Base-by-base conservation (phyloP, 1,284 basidiomycete genomes). In the Rhodotorula glutinis region DNA sequence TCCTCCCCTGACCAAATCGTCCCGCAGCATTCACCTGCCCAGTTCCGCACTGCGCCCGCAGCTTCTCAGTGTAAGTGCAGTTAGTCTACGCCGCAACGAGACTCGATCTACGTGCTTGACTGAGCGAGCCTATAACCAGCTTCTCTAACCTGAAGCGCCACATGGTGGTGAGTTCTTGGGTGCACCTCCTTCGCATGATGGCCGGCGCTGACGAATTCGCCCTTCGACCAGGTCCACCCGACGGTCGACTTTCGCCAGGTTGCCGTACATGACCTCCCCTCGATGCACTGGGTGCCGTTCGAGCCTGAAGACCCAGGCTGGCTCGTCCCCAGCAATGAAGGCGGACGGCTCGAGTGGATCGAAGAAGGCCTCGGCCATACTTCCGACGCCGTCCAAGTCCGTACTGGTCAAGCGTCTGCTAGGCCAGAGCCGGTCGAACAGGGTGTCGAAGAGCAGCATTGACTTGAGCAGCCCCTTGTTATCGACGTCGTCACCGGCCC, bases 91-190 rank as follows among this genome's bases (percentile, higher is more conserved):
- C n/a, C n/a, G n/a, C n/a, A n/a, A n/a, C n/a, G n/a, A n/a, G n/a
- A n/a, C n/a, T n/a, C n/a, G n/a, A n/a, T n/a, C n/a, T n/a, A n/a
- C n/a, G n/a, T n/a, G 9, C 4, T 46, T 46, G 44, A 7, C 44
- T 46, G 44, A 46, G 17, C 25, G n/a, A 25, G n/a, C 49, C 25
- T 23, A 7, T 2, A 2, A 9, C 13, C 49, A 51, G 49, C 27
- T 70, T 71, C 51, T 55, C 49, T 4, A 73, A 73, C 52, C 62
- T 73, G 16, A 73, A 73, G 43, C 60, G 71, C 2, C 71, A 73
- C 63, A 70, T 73, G 71, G 52, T 67, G 23, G 66, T 70, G 30
- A 14, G 64, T 47, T 49, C 33, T 0, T 11, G 7, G 33, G 7
- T 38, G 33, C 13, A 49, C 27, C 17, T 23, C 25, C 29, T 27